Evolutionary conservation across 208 protist genomes (phyloP).

Genomic region (Trypanosoma caninum): DNA sequence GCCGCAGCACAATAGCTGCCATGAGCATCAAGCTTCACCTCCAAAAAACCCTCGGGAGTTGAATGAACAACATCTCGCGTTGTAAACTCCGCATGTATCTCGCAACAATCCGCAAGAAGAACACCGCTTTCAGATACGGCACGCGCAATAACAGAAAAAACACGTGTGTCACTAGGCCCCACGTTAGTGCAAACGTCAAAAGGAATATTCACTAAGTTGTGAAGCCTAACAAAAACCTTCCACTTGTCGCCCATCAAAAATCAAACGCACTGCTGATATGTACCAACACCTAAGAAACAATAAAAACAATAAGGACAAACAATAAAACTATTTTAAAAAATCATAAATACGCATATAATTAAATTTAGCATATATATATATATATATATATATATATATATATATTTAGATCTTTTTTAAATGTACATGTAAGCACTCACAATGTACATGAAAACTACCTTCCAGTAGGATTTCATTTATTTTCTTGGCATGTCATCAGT

Average conservation of each 20-base stretch:
- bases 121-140: constrained; percentile 4
- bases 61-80: constrained; percentile 30
- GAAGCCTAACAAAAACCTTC: constrained; percentile 58
- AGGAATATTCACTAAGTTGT: constrained; percentile 79
- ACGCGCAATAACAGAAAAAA: constrained; percentile 55
- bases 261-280: too few species aligned
- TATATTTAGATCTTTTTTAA: too few species aligned
- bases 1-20: constrained; percentile 26
- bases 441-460: too few species aligned
- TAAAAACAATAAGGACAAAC: neutral
- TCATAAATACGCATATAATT: too few species aligned
- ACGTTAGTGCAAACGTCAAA: constrained; percentile 26
- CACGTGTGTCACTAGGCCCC: constrained; percentile 22
- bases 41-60: constrained; percentile 40
- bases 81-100: constrained; percentile 27
- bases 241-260: constrained; percentile 12
- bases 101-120: constrained; percentile 26
- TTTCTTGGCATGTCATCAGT: constrained; percentile 23
- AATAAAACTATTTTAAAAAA: too few species aligned
- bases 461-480: neutral
- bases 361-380: too few species aligned
- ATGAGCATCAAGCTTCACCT: constrained; percentile 48
- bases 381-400: too few species aligned
- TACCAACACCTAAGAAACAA: neutral
- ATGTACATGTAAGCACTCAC: too few species aligned